These are phyloP conservation scores for Rhizopogon rudus DNA, from an alignment of 768 basidiomycete genomes.

Conservation along the genomic window DNA sequence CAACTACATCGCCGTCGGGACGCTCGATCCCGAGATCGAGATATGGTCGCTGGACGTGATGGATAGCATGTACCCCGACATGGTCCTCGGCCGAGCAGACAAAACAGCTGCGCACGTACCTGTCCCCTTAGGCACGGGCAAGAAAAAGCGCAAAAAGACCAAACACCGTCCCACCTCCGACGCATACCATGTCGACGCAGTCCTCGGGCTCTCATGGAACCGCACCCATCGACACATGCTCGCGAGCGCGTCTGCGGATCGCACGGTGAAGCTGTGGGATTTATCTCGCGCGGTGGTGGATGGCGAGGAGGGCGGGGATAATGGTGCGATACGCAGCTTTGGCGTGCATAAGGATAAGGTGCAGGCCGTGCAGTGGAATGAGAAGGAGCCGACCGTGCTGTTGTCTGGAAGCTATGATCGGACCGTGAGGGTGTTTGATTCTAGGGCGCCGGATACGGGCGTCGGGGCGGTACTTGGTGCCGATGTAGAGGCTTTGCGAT, in stretches of 20 bases:
- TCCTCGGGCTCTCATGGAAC: constrained; percentile 94
- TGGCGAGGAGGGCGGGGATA: constrained; percentile 40
- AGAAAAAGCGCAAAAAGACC: constrained; percentile 91
- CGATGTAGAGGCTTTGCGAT: constrained; percentile 90
- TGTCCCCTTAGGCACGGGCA: constrained; percentile 81
- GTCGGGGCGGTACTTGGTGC: constrained; percentile 84
- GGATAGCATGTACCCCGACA: constrained; percentile 90
- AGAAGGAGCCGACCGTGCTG: constrained; percentile 80
- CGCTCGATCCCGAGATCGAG: constrained; percentile 96
- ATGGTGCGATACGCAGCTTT: constrained; percentile 68
- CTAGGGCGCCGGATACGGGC: constrained; percentile 73
- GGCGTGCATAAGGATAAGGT: constrained; percentile 89
- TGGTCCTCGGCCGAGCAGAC: constrained; percentile 87
- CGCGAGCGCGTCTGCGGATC: constrained; percentile 89
- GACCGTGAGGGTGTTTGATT: constrained; percentile 92
- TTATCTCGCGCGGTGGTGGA: constrained; percentile 61
- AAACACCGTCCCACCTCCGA: constrained; percentile 58
- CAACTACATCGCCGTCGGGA: constrained; percentile 94
- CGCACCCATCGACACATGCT: constrained; percentile 82
- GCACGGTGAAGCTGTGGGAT: constrained; percentile 98
- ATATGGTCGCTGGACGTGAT: constrained; percentile 96
- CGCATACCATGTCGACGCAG: constrained; percentile 87
- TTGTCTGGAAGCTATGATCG: constrained; percentile 94
- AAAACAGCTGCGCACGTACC: constrained; percentile 77
- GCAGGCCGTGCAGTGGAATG: constrained; percentile 95